Percentiles rank a stretch among this genome's conserved stretches.
These are phyloP conservation scores for Sphaerosporella brunnea DNA, from an alignment of 495 filamentous ascomycete genomes.

Conservation along the genomic window DNA sequence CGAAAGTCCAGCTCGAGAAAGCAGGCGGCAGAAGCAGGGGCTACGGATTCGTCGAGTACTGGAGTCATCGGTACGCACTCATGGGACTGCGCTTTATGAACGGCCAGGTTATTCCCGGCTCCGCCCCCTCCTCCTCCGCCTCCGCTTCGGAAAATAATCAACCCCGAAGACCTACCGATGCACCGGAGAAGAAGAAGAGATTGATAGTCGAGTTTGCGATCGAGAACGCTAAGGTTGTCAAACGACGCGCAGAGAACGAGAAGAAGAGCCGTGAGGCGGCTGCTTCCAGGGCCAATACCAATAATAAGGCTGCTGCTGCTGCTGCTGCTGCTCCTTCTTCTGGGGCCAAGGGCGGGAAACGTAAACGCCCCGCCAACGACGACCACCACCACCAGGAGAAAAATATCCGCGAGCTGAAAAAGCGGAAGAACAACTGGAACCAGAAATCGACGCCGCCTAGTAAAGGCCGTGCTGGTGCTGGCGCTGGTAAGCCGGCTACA, in stretches of 20 bases:
- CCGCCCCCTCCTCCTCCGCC: conserved; percentile 13
- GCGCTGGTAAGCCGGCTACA: background rate
- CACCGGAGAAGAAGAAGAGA: conserved; percentile 47
- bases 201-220: conserved; percentile 96
- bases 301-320: too few species aligned
- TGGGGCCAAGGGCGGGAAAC: background rate
- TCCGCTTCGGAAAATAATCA: conserved; percentile 6
- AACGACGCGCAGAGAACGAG: conserved; percentile 54
- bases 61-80: conserved; percentile 76
- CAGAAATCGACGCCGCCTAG: background rate
- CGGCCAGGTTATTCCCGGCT: conserved; percentile 49
- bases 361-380: background rate
- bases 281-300: too few species aligned
- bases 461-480: background rate
- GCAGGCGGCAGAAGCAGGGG: conserved; percentile 61
- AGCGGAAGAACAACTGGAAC: background rate
- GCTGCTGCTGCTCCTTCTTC: too few species aligned
- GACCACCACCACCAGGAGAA: background rate
- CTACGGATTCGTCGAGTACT: conserved; percentile 97
- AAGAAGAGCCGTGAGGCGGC: conserved; percentile 17
- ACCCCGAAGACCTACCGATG: conserved; percentile 1
- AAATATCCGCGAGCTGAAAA: background rate
- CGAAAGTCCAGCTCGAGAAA: conserved; percentile 85
- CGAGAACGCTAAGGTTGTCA: conserved; percentile 89
- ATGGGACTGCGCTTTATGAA: conserved; percentile 94